Conservation (phyloP, 257 asterid genomes). For the Capsicum pubescens region DNA sequence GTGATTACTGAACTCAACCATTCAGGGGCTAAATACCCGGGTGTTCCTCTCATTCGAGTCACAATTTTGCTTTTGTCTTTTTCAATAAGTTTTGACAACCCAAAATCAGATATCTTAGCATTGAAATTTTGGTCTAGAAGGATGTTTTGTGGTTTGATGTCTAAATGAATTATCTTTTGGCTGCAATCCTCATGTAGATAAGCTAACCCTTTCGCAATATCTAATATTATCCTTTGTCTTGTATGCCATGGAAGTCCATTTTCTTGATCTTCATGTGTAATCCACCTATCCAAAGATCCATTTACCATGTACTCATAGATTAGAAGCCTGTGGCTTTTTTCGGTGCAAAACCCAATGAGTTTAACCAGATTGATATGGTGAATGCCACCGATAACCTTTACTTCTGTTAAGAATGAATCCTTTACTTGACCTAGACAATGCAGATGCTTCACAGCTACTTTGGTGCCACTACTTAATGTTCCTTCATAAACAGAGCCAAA, state of each 20-base stretch:
- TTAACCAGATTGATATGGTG: too few relatives aligned
- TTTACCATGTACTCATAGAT: constrained; percentile 38
- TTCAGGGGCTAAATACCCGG: constrained; percentile 40
- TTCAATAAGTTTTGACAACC: constrained; percentile 35
- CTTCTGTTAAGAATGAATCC: too few relatives aligned
- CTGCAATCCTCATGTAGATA: constrained; percentile 41
- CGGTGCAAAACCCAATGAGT: not conserved
- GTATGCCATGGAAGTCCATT: constrained; percentile 30
- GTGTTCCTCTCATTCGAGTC: constrained; percentile 41
- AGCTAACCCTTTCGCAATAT: constrained; percentile 38
- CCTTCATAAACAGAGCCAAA: too few relatives aligned
- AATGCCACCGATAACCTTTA: too few relatives aligned
- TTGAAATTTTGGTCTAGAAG: constrained; percentile 40
- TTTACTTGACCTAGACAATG: too few relatives aligned
- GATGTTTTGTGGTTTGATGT: constrained; percentile 43
- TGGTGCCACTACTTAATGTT: too few relatives aligned
- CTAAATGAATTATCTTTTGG: constrained; percentile 42
- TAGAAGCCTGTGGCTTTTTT: constrained; percentile 35
- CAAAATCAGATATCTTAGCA: constrained; percentile 41
- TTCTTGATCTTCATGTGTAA: not conserved
- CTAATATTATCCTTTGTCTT: constrained; percentile 30
- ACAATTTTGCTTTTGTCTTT: constrained; percentile 36
- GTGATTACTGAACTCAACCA: constrained; percentile 37
- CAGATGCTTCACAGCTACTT: too few relatives aligned
- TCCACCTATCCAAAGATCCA: constrained; percentile 40